Evolutionary conservation across 176 grass and related monocot species (phyloP), one percentile per base, ranked within the genome.

Genomic region (Carex myosuroides): DNA sequence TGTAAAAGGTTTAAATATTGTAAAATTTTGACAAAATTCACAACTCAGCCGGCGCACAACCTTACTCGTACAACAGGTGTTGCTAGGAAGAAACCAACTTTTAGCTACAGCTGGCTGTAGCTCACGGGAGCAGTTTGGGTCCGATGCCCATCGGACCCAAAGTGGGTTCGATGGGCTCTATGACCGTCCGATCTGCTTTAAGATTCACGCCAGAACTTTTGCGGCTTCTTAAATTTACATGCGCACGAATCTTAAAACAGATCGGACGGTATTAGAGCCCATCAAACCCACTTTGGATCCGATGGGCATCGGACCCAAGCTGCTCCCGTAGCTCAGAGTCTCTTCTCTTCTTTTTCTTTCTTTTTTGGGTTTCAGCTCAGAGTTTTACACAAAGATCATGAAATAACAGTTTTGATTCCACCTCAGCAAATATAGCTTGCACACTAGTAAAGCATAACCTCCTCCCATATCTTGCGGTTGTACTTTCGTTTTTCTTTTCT

Each of bases 361-460:
- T 18, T 26, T 29, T 30, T 70, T 17, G 63, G 16, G 56, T 56
- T 64, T 54, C 16, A 46, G 30, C n/a, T 72, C 69, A 48, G 30
- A 18, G 42, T 26, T 60, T 82, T 82, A 37, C 60, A 10, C 60
- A 48, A 67, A 64, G 59, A 12, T 67, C 46, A 52, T 65, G 24
- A 52, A 64, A 64, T 82, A 65, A 65, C 80, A 50, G 80, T 67
- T 82, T 67, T 66, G 9, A 50, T 5, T 5, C 33, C 20, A 82
- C 59, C 55, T 65, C 80, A 82, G 80, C 61, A 82, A 82, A 82
- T 62, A 67, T 82, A 82, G 63, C 80, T 82, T 82, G 80, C 61
- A 50, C 80, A 64, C 80, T 82, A 82, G 39, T 65, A 82, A 82
- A 82, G 80, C 80, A 65, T 82, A 82, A 67, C 80, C 60, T 82